These are phyloP conservation scores for Nepenthes alata DNA, from an alignment of 179 eudicot genomes.

Conservation along the genomic window DNA sequence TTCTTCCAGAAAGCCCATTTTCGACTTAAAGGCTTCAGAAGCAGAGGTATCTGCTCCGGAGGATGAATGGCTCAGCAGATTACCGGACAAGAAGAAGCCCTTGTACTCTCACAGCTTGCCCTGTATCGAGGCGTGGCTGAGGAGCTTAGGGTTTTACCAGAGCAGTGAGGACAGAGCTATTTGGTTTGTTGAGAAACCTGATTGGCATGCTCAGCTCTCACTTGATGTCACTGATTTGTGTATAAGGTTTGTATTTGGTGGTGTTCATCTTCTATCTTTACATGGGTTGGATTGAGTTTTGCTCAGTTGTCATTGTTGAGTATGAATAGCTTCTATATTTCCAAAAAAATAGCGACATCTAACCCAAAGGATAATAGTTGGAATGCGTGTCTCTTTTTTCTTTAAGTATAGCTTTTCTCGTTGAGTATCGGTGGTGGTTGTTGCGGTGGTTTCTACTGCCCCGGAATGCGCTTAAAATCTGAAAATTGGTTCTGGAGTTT, in stretches of 20 bases:
- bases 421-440: too few species aligned
- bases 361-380: too few species aligned
- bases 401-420: too few species aligned
- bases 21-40: constrained; percentile 21
- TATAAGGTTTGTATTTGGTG: constrained; percentile 39
- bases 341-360: too few species aligned
- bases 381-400: too few species aligned
- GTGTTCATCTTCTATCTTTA: background rate
- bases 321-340: too few species aligned
- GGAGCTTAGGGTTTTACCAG: constrained; percentile 60
- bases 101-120: constrained; percentile 85
- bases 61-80: constrained; percentile 67
- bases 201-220: constrained; percentile 80
- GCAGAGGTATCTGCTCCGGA: constrained; percentile 22
- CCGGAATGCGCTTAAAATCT: too few species aligned
- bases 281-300: background rate
- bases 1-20: constrained; percentile 8
- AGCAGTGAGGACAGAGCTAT: constrained; percentile 71
- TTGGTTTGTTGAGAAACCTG: constrained; percentile 66
- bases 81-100: constrained; percentile 88
- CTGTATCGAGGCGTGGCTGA: constrained; percentile 80
- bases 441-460: too few species aligned
- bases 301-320: background rate
- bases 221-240: constrained; percentile 78
- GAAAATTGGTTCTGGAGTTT: too few species aligned